Percentiles rank a stretch among this genome's conserved stretches.
phyloP scores from a whole-genome alignment of 331 rosid genomes.

The Acacia concinna region DNA sequence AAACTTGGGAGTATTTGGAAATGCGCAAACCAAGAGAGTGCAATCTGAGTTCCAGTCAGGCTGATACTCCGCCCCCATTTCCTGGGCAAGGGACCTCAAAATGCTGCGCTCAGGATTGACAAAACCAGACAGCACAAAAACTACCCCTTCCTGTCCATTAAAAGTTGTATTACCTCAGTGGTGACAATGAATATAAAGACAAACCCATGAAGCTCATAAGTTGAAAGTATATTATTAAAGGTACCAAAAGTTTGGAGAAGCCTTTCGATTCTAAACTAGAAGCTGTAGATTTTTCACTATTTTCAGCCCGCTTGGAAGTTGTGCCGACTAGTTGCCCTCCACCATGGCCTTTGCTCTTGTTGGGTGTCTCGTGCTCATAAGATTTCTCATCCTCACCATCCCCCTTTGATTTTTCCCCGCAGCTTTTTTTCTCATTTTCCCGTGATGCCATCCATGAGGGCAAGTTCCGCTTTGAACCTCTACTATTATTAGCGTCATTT shows the following conservation, averaged over 20 bases:
- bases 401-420: slow-evolving; percentile 44
- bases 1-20: slow-evolving; percentile 87
- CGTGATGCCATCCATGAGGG: slow-evolving; percentile 72
- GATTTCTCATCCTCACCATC: slow-evolving; percentile 41
- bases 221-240: neutral
- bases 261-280: slow-evolving; percentile 41
- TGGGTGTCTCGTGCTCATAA: slow-evolving; percentile 35
- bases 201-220: slow-evolving; percentile 17
- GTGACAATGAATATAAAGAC: slow-evolving; percentile 7
- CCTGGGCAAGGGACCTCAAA: slow-evolving; percentile 80
- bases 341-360: slow-evolving; percentile 30
- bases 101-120: slow-evolving; percentile 89
- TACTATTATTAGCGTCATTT: slow-evolving; percentile 29
- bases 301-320: slow-evolving; percentile 27
- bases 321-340: slow-evolving; percentile 6
- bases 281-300: slow-evolving; percentile 35
- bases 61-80: slow-evolving; percentile 90
- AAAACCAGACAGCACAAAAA: slow-evolving; percentile 87
- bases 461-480: slow-evolving; percentile 59
- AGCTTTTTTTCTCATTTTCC: slow-evolving; percentile 38
- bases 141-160: slow-evolving; percentile 80
- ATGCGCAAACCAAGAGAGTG: slow-evolving; percentile 90
- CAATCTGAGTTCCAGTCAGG: slow-evolving; percentile 85
- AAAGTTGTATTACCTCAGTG: slow-evolving; percentile 24
- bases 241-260: slow-evolving; percentile 71